A percentile compares a stretch with the other conserved stretches of the same genome.
These are phyloP conservation scores for Uncinocarpus reesii DNA, from an alignment of 2,329 filamentous ascomycete species.

Conservation along the genomic window DNA sequence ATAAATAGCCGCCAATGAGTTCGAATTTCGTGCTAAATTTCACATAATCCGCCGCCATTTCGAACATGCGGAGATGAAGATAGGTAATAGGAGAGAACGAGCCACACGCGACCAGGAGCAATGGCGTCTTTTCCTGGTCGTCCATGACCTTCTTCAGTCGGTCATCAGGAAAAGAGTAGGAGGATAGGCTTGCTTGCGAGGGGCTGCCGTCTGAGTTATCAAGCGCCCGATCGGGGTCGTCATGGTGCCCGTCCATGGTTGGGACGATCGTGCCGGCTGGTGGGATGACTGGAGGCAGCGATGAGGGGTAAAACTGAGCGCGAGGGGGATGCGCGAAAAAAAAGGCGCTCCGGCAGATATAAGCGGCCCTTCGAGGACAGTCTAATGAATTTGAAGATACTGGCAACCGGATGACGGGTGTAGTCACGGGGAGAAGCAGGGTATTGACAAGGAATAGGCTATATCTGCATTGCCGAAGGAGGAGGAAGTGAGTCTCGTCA, in stretches of 20 bases:
- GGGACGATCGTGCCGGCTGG: too few species aligned
- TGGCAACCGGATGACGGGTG: neutral
- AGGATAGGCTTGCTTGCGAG: conserved; percentile 23
- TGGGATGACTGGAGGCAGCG: neutral
- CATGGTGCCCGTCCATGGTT: conserved; percentile 7
- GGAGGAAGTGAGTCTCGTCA: neutral
- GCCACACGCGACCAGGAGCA: conserved; percentile 42
- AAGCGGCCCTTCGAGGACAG: neutral
- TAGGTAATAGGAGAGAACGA: conserved; percentile 66
- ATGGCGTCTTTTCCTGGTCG: conserved; percentile 40
- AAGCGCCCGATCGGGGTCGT: conserved; percentile 9
- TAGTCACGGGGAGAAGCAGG: neutral
- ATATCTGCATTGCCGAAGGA: conserved; percentile 3
- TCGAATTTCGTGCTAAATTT: conserved; percentile 69
- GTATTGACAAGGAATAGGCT: neutral
- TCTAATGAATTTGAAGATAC: neutral
- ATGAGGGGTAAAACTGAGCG: neutral
- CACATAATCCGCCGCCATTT: conserved; percentile 72
- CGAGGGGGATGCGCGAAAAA: neutral
- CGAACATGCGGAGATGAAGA: conserved; percentile 68
- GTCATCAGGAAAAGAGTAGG: conserved; percentile 37
- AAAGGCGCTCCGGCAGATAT: neutral
- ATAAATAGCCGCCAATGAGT: conserved; percentile 74
- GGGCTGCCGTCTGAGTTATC: neutral
- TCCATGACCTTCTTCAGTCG: conserved; percentile 39